Evolutionary conservation across 1,139 yeast genomes (phyloP), one percentile per base, ranked within the genome.

Genomic region (Eremothecium coryli): DNA sequence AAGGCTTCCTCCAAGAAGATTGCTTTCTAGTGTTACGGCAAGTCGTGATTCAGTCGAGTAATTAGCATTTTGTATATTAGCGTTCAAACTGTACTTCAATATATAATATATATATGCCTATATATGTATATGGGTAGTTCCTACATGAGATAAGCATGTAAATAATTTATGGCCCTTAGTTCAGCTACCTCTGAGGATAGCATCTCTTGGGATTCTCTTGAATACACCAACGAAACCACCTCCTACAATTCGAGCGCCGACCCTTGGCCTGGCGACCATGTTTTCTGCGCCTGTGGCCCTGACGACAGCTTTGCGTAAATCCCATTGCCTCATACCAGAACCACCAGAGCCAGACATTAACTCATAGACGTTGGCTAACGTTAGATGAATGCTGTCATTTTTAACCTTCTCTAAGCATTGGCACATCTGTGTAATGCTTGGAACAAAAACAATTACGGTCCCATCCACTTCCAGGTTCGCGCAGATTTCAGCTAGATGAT

Each of bases 401-500:
- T 57, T 53, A 11, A 61, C 43, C 3, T 44, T 39, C 24, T 53
- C 50, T 13, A 62, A 37, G 4, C 66, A 61, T 18, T 61, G 62
- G 39, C 65, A 45, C 12, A 68, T 57, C 42, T 68, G 73, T 3
- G 70, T 61, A 1, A 68, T 56, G 15, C 71, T 65, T 0, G 73
- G 73, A 38, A 65, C 60, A 39, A 68, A 68, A 2, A 65, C 54
- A 10, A 67, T 44, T 16, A 68, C 36, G 6, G 69, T 8, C 43
- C 46, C 8, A 36, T 22, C 12, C 4, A 5, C 12, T 11, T 11
- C 24, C 24, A 22, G n/a, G 5, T 5, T 4, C 13, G n/a, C 24
- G 5, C 24, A 4, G 13, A 22, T 11, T 13, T 22, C 12, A 11
- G 24, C 3, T 4, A 22, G 24, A 5, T 22, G 24, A 3, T 22